Base-by-base conservation (phyloP, 495 filamentous ascomycete species). In the Cudoniella acicularis region DNA sequence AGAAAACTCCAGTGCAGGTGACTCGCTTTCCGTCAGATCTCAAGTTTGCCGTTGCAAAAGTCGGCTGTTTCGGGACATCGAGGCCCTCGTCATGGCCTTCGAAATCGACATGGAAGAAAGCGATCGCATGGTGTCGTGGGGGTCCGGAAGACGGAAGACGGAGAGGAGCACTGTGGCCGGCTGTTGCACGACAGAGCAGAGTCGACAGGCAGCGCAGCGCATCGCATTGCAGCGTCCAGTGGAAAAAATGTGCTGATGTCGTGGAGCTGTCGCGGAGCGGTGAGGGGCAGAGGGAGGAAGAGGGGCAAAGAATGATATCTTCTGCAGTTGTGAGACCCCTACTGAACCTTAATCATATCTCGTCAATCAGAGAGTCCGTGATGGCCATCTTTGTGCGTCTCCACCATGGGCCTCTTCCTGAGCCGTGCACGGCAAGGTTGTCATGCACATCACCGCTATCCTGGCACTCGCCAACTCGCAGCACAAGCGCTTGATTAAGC, bases 391-490 rank as follows among this genome's bases (percentile, higher is more conserved):
- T n/a, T n/a, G n/a, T n/a, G n/a, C n/a, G n/a, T n/a, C n/a, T n/a
- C n/a, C n/a, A n/a, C n/a, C n/a, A n/a, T n/a, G n/a, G n/a, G n/a
- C n/a, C n/a, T n/a, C n/a, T n/a, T n/a, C n/a, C n/a, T n/a, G n/a
- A n/a, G n/a, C n/a, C n/a, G n/a, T n/a, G n/a, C n/a, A n/a, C n/a
- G n/a, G 41, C 57, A 25, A 41, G 46, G 20, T 51, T 51, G 45
- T 24, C 24, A 40, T 57, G 55, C 55, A 57, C 47, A 57, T 57
- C 55, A 57, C 47, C 26, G 42, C 25, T 9, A 60, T 41, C 49
- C 49, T 48, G 57, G 57, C 13, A n/a, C n/a, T n/a, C n/a, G 36
- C 8, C 16, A 41, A 16, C 18, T 6, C 6, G 43, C 58, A 52
- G 43, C 52, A 55, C 50, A 26, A 22, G 58, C 58, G 58, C 58